Percentiles rank a stretch among this genome's conserved stretches.
Evolutionary conservation across 108 stramenopile species (phyloP).

Genomic region (Seminavis robusta): DNA sequence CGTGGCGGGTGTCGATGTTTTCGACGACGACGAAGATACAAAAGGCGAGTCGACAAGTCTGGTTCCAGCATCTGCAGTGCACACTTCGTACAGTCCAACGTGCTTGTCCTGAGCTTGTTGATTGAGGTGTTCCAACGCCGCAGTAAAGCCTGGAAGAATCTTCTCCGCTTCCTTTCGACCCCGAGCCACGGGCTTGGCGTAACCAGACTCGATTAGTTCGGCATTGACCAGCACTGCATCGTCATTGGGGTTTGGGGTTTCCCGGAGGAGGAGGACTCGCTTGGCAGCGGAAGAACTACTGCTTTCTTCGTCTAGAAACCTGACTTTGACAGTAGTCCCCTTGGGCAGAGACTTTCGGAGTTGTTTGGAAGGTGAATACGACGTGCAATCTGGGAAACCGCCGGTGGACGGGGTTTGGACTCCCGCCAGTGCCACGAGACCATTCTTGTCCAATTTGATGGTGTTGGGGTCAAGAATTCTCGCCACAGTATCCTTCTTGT

Average conservation of each 20-base stretch:
- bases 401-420: slow-evolving; percentile 31
- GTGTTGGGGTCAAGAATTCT: too few species aligned
- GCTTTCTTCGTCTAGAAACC: slow-evolving; percentile 7
- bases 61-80: slow-evolving; percentile 18
- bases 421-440: slow-evolving; percentile 36
- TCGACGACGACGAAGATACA: too few species aligned
- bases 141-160: slow-evolving; percentile 5
- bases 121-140: slow-evolving; percentile 3
- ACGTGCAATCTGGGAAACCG: slow-evolving; percentile 39
- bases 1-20: too few species aligned
- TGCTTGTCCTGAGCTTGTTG: slow-evolving; percentile 26
- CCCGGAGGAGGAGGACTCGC: background rate
- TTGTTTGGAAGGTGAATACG: slow-evolving; percentile 38
- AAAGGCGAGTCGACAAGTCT: background rate
- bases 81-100: slow-evolving; percentile 30
- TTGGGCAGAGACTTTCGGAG: slow-evolving; percentile 35
- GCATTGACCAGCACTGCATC: slow-evolving; percentile 31
- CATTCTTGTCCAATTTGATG: slow-evolving; percentile 39
- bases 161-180: slow-evolving; percentile 3
- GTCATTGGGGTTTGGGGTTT: slow-evolving; percentile 12
- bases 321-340: slow-evolving; percentile 6
- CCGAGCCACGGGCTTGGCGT: slow-evolving; percentile 15
- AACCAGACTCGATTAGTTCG: slow-evolving; percentile 42
- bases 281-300: background rate
- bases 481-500: too few species aligned